phyloP scores from a whole-genome alignment of 108 stramenopile genomes.

The Schizochytrium sp. region DNA sequence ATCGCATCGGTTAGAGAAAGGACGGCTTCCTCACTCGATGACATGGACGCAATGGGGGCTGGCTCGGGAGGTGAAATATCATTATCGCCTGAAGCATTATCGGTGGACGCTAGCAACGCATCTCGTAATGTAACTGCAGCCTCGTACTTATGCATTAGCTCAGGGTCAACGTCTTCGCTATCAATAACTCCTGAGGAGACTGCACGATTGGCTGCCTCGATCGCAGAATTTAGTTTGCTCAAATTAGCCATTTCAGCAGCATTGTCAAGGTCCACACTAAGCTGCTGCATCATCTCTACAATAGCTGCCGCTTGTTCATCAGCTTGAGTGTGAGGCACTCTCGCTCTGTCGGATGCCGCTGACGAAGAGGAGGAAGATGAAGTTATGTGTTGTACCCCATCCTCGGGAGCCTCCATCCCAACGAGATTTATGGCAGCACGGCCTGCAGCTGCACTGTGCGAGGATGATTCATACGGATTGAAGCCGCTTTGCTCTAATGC shows the following conservation, averaged over 20 bases:
- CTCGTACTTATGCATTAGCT: slow-evolving; percentile 1
- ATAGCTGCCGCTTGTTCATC: too few relatives aligned
- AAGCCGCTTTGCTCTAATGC: background rate
- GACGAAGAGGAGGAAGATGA: background rate
- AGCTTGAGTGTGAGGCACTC: too few relatives aligned
- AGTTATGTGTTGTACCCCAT: background rate
- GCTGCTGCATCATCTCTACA: background rate
- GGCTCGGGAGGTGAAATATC: background rate
- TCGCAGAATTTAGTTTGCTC: background rate
- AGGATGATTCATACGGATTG: background rate
- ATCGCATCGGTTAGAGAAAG: background rate
- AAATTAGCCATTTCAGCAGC: background rate
- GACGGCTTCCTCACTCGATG: background rate
- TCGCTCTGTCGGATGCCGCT: too few relatives aligned
- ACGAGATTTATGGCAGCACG: background rate
- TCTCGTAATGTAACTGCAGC: background rate
- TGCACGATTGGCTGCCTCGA: background rate
- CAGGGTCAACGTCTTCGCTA: background rate
- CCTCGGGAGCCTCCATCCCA: background rate
- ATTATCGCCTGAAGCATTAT: background rate
- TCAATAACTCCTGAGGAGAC: background rate
- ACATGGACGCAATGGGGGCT: background rate
- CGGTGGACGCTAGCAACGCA: background rate
- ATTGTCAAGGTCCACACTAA: background rate
- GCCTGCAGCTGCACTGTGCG: slow-evolving; percentile 28